phyloP scores from a whole-genome alignment of 371 early-diverging fungal species.

The Scutellospora calospora region DNA sequence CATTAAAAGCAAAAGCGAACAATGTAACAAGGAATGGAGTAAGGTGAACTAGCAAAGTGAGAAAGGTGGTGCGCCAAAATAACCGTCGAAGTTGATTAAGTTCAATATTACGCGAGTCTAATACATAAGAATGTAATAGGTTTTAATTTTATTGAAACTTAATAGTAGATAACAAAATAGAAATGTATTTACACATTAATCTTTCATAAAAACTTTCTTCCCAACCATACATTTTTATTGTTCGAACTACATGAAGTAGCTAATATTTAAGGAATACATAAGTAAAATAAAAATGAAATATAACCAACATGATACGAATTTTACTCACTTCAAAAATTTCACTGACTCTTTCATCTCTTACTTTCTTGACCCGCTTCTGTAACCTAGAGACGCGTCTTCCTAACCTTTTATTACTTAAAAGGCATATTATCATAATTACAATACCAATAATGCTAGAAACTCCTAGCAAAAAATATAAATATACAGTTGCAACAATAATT shows the following conservation, averaged over 20 bases:
- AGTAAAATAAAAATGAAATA: neutral
- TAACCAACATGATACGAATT: neutral
- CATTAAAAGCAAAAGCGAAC: slow-evolving; percentile 32
- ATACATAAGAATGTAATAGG: neutral
- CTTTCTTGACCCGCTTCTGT: slow-evolving; percentile 43
- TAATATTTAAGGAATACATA: neutral
- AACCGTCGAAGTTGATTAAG: slow-evolving; percentile 31
- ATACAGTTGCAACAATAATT: slow-evolving; percentile 31
- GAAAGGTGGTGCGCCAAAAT: slow-evolving; percentile 36
- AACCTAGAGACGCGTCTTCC: slow-evolving; percentile 30
- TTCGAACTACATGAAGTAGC: slow-evolving; percentile 43
- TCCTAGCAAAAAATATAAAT: slow-evolving; percentile 27
- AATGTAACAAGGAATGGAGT: slow-evolving; percentile 44
- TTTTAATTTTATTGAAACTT: neutral
- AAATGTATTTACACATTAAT: slow-evolving; percentile 42
- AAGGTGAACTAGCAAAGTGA: slow-evolving; percentile 34
- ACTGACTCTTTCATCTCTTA: slow-evolving; percentile 41
- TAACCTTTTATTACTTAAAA: slow-evolving; percentile 41
- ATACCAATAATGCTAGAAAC: slow-evolving; percentile 36
- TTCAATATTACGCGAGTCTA: slow-evolving; percentile 39
- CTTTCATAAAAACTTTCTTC: slow-evolving; percentile 39
- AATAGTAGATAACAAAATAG: neutral
- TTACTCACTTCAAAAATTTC: slow-evolving; percentile 41
- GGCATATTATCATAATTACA: slow-evolving; percentile 23
- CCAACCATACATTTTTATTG: slow-evolving; percentile 43